phyloP scores from a whole-genome alignment of 2,329 filamentous ascomycete species.

The Mycocentrospora acerina region DNA sequence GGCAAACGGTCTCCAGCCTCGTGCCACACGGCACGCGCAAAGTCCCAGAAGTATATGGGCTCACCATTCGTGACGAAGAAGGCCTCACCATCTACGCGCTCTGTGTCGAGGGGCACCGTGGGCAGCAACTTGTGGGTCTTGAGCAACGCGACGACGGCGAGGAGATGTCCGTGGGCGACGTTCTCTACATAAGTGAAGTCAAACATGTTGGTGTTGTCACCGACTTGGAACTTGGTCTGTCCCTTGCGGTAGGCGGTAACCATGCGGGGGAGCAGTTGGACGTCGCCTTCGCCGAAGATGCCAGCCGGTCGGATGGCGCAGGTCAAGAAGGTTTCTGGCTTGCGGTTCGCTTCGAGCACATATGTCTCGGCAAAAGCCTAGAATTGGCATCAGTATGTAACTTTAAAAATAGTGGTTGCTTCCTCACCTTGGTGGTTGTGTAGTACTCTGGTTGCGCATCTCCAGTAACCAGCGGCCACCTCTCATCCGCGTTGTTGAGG shows the following conservation, averaged over 20 bases:
- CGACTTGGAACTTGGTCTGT: slow-evolving; percentile 54
- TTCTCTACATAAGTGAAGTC: slow-evolving; percentile 58
- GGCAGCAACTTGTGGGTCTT: slow-evolving; percentile 43
- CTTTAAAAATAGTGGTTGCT: background rate
- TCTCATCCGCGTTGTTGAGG: slow-evolving; percentile 53
- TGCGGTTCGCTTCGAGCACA: slow-evolving; percentile 53
- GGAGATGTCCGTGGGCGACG: slow-evolving; percentile 54
- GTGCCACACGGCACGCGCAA: slow-evolving; percentile 50
- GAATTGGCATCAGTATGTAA: background rate
- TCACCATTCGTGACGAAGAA: slow-evolving; percentile 56
- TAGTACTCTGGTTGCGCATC: slow-evolving; percentile 54
- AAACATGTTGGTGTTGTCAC: slow-evolving; percentile 55
- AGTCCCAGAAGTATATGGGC: slow-evolving; percentile 55
- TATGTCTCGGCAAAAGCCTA: slow-evolving; percentile 50
- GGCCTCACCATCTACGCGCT: slow-evolving; percentile 53
- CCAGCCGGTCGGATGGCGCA: slow-evolving; percentile 52
- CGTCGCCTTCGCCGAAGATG: slow-evolving; percentile 55
- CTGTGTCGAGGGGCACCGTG: slow-evolving; percentile 44
- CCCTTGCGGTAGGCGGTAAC: slow-evolving; percentile 49
- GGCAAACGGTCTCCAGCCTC: slow-evolving; percentile 45
- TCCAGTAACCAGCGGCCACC: slow-evolving; percentile 49
- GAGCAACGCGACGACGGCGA: slow-evolving; percentile 53
- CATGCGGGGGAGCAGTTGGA: slow-evolving; percentile 49
- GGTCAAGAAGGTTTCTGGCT: slow-evolving; percentile 50
- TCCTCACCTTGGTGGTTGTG: slow-evolving; percentile 50